A percentile compares a stretch with the other conserved stretches of the same genome.
These are phyloP conservation scores for Epichloe aotearoae DNA, from an alignment of 2,329 filamentous ascomycete genomes.

Conservation along the genomic window DNA sequence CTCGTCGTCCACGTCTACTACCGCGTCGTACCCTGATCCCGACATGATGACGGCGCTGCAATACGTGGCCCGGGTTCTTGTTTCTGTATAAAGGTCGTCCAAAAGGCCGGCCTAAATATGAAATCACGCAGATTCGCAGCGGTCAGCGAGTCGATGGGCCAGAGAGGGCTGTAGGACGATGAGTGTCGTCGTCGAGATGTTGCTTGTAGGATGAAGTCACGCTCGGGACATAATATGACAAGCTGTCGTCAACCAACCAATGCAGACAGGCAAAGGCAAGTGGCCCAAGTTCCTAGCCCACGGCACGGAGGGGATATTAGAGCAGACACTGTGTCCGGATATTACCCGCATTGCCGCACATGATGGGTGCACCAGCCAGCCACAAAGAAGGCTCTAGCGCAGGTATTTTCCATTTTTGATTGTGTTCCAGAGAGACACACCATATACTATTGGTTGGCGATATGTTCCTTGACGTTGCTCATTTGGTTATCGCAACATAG, in stretches of 20 bases:
- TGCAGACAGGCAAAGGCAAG: too few relatives aligned
- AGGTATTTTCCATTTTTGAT: too few relatives aligned
- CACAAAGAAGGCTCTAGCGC: not conserved
- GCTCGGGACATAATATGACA: not conserved
- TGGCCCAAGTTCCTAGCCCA: too few relatives aligned
- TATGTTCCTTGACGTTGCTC: too few relatives aligned
- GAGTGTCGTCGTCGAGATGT: not conserved
- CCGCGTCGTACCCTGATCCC: slow-evolving; percentile 87
- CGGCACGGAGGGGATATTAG: not conserved
- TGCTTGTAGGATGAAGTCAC: not conserved
- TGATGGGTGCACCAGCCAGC: not conserved
- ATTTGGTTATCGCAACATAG: too few relatives aligned
- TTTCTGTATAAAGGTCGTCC: not conserved
- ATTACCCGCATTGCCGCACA: too few relatives aligned
- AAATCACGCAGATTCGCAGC: not conserved
- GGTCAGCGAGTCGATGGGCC: not conserved
- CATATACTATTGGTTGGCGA: too few relatives aligned
- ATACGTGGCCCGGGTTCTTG: slow-evolving; percentile 9
- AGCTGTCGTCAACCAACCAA: not conserved
- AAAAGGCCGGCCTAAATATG: not conserved
- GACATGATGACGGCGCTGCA: slow-evolving; percentile 42
- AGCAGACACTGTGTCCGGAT: too few relatives aligned
- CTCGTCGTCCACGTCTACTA: slow-evolving; percentile 95
- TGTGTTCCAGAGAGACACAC: too few relatives aligned
- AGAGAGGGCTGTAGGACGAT: not conserved